phyloP scores from a whole-genome alignment of 2,329 filamentous ascomycete genomes.

The Aspergillus nomiae region DNA sequence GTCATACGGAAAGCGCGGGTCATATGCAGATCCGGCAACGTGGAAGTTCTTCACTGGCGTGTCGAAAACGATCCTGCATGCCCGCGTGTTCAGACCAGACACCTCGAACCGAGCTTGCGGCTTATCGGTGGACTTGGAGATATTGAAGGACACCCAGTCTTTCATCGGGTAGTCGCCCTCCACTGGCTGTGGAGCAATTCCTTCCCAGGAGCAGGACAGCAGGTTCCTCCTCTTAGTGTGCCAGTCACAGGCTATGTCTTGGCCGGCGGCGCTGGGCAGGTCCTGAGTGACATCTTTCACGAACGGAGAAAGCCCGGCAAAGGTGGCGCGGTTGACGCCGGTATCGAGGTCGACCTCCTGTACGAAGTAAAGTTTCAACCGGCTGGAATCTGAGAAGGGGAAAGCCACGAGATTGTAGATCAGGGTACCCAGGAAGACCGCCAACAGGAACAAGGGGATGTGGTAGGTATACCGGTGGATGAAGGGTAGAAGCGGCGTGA shows the following conservation, averaged over 20 bases:
- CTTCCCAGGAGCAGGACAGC: slow-evolving; percentile 70
- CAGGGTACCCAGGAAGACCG: slow-evolving; percentile 72
- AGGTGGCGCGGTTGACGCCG: slow-evolving; percentile 67
- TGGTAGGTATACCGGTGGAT: slow-evolving; percentile 84
- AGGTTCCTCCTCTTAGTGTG: slow-evolving; percentile 36
- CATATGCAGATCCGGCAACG: slow-evolving; percentile 61
- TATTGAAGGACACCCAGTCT: slow-evolving; percentile 70
- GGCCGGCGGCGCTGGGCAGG: slow-evolving; percentile 70
- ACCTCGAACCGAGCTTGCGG: slow-evolving; percentile 64
- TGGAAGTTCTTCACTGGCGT: slow-evolving; percentile 65
- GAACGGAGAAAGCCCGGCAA: slow-evolving; percentile 70
- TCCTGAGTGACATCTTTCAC: slow-evolving; percentile 66
- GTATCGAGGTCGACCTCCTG: slow-evolving; percentile 78
- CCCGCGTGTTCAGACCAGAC: slow-evolving; percentile 72
- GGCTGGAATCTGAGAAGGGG: slow-evolving; percentile 77
- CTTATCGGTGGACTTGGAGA: slow-evolving; percentile 49
- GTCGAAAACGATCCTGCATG: slow-evolving; percentile 74
- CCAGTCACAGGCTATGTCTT: slow-evolving; percentile 57
- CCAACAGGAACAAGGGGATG: slow-evolving; percentile 73
- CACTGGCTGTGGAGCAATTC: slow-evolving; percentile 66
- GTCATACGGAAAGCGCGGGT: slow-evolving; percentile 67
- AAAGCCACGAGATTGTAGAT: slow-evolving; percentile 86
- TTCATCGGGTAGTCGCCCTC: slow-evolving; percentile 44
- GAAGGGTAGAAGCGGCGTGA: slow-evolving; percentile 79
- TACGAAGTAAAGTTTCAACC: slow-evolving; percentile 85